Base-by-base conservation (phyloP, 2,329 filamentous ascomycete species). In the Xylariomycetidae sp. region DNA sequence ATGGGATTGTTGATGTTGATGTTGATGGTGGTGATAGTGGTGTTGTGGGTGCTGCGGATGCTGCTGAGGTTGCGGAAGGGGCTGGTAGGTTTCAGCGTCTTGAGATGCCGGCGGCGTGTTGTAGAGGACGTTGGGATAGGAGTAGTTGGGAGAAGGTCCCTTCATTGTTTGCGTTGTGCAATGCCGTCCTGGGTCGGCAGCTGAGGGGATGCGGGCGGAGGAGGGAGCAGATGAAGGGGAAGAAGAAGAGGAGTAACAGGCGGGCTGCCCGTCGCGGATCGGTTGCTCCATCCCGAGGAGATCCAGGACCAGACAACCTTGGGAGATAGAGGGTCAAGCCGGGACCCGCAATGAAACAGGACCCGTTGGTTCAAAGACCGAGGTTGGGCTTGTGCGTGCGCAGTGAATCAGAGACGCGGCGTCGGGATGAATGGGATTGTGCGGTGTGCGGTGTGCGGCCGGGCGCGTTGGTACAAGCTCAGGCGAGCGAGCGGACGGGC, bases 81-180 rank as follows among this genome's bases (percentile, higher is more conserved):
- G 6, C 43, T 44, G 45, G 19, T 38, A 15, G 32, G 38, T 32
- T 38, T 48, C 44, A 34, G 40, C 26, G 18, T 25, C 25, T 19
- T 43, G 41, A 12, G 42, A 38, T 4, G 35, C 20, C 15, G 49
- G 46, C 19, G 51, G 47, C 5, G 43, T 34, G 28, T 33, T 35
- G 31, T 39, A 43, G n/a, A n/a, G n/a, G n/a, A n/a, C n/a, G n/a
- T n/a, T n/a, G n/a, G n/a, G n/a, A n/a, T n/a, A n/a, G n/a, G n/a
- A n/a, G n/a, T n/a, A n/a, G n/a, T n/a, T n/a, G 20, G 37, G 37
- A 16, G 35, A 27, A 19, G 34, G 32, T 10, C 25, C 26, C 28
- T 29, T 39, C 18, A 38, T 35, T 47, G 48, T 42, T 50, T 52
- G 51, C 23, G 49, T 47, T 20, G 46, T 31, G 42, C 38, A 46